Percentiles rank a stretch among this genome's conserved stretches.
These are phyloP conservation scores for Herpotrichia juniperi DNA, from an alignment of 2,329 filamentous ascomycete species.

Conservation along the genomic window DNA sequence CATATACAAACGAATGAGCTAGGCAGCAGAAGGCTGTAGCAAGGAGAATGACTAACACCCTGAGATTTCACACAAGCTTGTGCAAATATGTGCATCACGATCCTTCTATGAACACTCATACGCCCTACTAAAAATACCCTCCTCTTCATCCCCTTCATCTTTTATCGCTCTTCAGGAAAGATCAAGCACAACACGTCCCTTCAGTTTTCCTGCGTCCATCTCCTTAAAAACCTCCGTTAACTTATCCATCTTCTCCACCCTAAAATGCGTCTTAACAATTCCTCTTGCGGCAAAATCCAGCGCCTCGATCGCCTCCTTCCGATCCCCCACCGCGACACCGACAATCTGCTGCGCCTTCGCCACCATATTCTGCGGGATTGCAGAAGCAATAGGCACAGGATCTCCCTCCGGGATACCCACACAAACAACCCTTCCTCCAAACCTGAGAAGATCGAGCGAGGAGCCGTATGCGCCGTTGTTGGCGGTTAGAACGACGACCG, in stretches of 20 bases:
- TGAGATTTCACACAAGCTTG: too few species aligned
- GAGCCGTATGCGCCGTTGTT: constrained; percentile 55
- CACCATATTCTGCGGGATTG: constrained; percentile 49
- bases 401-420: constrained; percentile 57
- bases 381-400: constrained; percentile 50
- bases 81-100: too few species aligned
- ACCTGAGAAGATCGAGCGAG: constrained; percentile 49
- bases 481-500: constrained; percentile 62
- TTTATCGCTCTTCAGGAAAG: constrained; percentile 25
- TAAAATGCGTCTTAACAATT: constrained; percentile 56
- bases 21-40: too few species aligned
- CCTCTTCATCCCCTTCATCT: neutral
- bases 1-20: too few species aligned
- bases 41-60: too few species aligned
- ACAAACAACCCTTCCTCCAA: constrained; percentile 53
- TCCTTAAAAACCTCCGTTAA: constrained; percentile 54
- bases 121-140: too few species aligned
- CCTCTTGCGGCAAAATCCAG: constrained; percentile 51
- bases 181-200: constrained; percentile 57
- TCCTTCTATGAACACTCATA: too few species aligned
- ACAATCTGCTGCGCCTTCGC: constrained; percentile 52
- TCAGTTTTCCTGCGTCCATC: constrained; percentile 53
- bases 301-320: constrained; percentile 57
- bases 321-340: constrained; percentile 53
- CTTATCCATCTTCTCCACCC: constrained; percentile 54